Evolutionary conservation across 495 filamentous ascomycete species (phyloP).

Genomic region (Margaritispora aquatica): DNA sequence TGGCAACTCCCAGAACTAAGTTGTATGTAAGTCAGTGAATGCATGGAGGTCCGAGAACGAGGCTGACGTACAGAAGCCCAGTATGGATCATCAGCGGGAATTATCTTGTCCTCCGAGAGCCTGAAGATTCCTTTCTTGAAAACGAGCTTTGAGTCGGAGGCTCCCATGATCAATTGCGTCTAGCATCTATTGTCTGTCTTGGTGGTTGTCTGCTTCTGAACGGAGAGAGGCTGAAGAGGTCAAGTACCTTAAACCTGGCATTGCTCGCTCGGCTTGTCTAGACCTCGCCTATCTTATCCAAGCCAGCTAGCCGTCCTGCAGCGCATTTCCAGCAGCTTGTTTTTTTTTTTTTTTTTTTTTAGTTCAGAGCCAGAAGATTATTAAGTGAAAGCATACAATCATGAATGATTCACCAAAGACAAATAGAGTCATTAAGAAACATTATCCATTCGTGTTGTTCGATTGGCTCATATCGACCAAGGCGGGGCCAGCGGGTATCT

Average conservation of each 20-base stretch:
- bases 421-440: background rate
- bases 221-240: background rate
- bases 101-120: constrained; percentile 83
- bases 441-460: background rate
- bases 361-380: no score
- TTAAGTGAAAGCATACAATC: no score
- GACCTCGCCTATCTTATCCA: background rate
- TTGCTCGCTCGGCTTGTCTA: background rate
- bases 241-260: no score
- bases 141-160: constrained; percentile 97
- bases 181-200: constrained; percentile 13
- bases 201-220: background rate
- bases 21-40: constrained; percentile 14
- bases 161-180: constrained; percentile 62
- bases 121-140: constrained; percentile 99
- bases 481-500: constrained; percentile 18
- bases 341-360: no score
- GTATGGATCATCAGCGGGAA: constrained; percentile 83
- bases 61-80: constrained; percentile 73
- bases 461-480: background rate
- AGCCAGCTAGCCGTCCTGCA: background rate
- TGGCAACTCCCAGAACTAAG: constrained; percentile 94
- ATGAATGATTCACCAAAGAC: background rate
- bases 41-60: background rate
- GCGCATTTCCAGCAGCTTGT: background rate